phyloP scores from a whole-genome alignment of 805 yeast species.

The Ogataea polymorpha region DNA sequence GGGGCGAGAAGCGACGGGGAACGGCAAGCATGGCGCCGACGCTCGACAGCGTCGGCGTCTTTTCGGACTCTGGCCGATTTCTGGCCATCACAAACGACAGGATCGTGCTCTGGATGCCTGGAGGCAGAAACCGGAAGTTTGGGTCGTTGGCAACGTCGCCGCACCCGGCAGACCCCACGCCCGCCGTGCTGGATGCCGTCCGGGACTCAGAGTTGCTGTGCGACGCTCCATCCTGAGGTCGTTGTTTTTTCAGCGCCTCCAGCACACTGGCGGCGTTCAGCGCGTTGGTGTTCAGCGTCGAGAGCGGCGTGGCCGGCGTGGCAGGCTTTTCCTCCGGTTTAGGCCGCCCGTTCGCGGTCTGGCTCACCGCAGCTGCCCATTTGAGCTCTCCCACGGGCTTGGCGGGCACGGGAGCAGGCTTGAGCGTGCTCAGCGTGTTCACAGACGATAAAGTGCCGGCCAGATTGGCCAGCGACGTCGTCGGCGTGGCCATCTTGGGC shows the following conservation, averaged over 20 bases:
- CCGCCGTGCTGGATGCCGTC: slow-evolving; percentile 5
- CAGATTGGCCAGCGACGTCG: slow-evolving; percentile 17
- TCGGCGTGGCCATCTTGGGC: slow-evolving; percentile 10
- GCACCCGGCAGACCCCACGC: slow-evolving; percentile 9
- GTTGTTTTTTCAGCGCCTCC: slow-evolving; percentile 35
- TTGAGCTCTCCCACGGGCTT: slow-evolving; percentile 30
- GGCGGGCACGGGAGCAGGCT: slow-evolving; percentile 37
- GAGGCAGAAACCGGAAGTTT: slow-evolving; percentile 32
- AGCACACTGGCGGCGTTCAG: slow-evolving; percentile 37
- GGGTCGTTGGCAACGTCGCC: slow-evolving; percentile 24
- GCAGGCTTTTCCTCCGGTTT: slow-evolving; percentile 6
- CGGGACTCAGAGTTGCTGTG: slow-evolving; percentile 6
- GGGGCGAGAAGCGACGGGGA: slow-evolving; percentile 28
- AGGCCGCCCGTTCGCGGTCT: slow-evolving; percentile 10
- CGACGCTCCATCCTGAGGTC: slow-evolving; percentile 25
- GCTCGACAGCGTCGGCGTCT: slow-evolving; percentile 21
- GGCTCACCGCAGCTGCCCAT: slow-evolving; percentile 34
- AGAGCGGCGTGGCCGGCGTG: slow-evolving; percentile 1
- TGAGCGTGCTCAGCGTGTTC: slow-evolving; percentile 32
- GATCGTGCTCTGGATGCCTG: slow-evolving; percentile 34
- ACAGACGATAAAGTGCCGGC: slow-evolving; percentile 18
- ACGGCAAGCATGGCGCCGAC: slow-evolving; percentile 24
- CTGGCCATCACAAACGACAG: slow-evolving; percentile 28
- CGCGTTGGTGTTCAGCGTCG: slow-evolving; percentile 30
- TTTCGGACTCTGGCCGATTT: slow-evolving; percentile 16